Percentiles rank a stretch among this genome's conserved stretches.
Evolutionary conservation across 1,284 basidiomycete genomes (phyloP).

Genomic region (Exsudoporus floridanus): DNA sequence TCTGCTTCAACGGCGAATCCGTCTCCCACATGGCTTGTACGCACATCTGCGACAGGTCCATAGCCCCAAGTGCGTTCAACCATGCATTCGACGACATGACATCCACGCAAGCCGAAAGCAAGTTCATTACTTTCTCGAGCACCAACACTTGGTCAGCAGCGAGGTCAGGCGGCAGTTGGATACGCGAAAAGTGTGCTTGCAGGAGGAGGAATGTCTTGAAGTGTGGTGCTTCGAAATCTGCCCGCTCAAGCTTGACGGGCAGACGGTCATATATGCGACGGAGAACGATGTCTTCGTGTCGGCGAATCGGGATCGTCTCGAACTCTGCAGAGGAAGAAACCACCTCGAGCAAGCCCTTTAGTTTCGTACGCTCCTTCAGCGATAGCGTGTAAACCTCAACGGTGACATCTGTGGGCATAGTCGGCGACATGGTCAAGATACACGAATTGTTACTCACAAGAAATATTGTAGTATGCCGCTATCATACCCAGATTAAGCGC

Average conservation of each 20-base stretch:
- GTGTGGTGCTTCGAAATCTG: conserved; percentile 90
- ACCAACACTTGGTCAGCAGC: conserved; percentile 88
- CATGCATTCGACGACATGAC: conserved; percentile 97
- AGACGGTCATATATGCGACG: conserved; percentile 95
- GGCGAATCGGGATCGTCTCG: conserved; percentile 90
- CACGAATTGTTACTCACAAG: conserved; percentile 51
- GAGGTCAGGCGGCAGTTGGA: conserved; percentile 90
- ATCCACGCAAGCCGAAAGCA: conserved; percentile 92
- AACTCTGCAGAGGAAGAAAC: conserved; percentile 97
- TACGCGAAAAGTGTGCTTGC: conserved; percentile 94
- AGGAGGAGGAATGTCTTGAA: conserved; percentile 98
- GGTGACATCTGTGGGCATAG: conserved; percentile 69
- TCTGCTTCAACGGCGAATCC: conserved; percentile 91
- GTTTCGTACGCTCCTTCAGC: conserved; percentile 94
- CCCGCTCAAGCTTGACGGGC: conserved; percentile 86
- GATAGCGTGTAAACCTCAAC: conserved; percentile 97
- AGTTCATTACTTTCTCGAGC: conserved; percentile 86
- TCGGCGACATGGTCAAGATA: not conserved
- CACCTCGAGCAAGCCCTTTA: conserved; percentile 95
- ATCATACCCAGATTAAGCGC: conserved; percentile 96
- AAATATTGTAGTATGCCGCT: conserved; percentile 90
- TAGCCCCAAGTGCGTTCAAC: conserved; percentile 92
- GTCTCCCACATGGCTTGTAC: conserved; percentile 98
- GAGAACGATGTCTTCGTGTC: conserved; percentile 82
- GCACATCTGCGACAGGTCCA: conserved; percentile 99